A percentile compares a stretch with the other conserved stretches of the same genome.
Conservation (phyloP, 2,329 filamentous ascomycete species). For the Orbilia blumenaviensis region DNA sequence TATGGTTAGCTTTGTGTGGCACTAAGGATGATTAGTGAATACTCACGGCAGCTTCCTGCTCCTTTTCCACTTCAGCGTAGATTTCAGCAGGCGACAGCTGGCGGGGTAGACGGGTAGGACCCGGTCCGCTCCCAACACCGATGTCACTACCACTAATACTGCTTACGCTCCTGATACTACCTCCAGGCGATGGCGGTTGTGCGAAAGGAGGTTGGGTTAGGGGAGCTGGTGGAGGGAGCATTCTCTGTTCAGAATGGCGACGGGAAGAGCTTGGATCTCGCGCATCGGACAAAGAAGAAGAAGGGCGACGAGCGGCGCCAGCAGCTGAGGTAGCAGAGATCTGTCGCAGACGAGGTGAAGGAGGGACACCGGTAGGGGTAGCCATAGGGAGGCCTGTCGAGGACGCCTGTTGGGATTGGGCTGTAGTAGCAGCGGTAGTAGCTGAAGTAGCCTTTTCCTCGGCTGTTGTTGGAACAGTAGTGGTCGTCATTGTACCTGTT, state of each 20-base stretch:
- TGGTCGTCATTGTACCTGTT: slow-evolving; percentile 47
- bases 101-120: slow-evolving; percentile 83
- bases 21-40: not conserved
- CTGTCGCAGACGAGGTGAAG: slow-evolving; percentile 46
- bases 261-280: slow-evolving; percentile 42
- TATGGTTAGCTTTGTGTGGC: not conserved
- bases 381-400: slow-evolving; percentile 25
- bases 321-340: slow-evolving; percentile 40
- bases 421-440: not conserved
- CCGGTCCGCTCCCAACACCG: slow-evolving; percentile 69
- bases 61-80: slow-evolving; percentile 88
- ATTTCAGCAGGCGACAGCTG: slow-evolving; percentile 89
- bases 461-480: slow-evolving; percentile 30
- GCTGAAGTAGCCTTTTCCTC: slow-evolving; percentile 32
- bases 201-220: slow-evolving; percentile 49
- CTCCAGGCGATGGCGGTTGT: slow-evolving; percentile 48
- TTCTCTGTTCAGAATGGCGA: slow-evolving; percentile 49
- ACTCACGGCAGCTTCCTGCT: slow-evolving; percentile 89
- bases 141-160: slow-evolving; percentile 57
- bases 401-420: slow-evolving; percentile 17
- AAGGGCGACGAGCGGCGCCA: slow-evolving; percentile 36
- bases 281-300: slow-evolving; percentile 46
- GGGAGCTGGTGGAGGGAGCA: slow-evolving; percentile 53
- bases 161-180: slow-evolving; percentile 51
- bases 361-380: slow-evolving; percentile 21